Conservation (phyloP, 148 eudicot genomes). For the Rhododendron kiyosumense region DNA sequence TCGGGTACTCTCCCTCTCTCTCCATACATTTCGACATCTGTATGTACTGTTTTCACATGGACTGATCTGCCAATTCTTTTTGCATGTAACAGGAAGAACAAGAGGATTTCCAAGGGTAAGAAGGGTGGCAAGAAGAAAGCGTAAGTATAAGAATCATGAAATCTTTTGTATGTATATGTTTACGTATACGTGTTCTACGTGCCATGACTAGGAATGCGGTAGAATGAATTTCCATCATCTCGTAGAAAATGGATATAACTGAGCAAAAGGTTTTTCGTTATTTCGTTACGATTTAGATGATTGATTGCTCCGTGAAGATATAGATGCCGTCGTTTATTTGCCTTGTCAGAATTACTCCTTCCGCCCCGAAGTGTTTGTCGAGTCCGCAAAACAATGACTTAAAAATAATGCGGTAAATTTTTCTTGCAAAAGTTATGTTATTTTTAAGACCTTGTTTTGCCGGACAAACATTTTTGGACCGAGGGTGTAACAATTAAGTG, state of each 20-base stretch:
- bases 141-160: constrained; percentile 22
- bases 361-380: too few relatives aligned
- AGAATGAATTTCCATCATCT: neutral
- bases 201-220: neutral
- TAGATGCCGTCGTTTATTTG: neutral
- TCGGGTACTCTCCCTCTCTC: constrained; percentile 23
- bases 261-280: neutral
- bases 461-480: too few relatives aligned
- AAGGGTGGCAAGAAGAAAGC: constrained; percentile 38
- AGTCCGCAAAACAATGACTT: too few relatives aligned
- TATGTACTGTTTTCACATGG: neutral
- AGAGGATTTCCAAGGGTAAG: constrained; percentile 34
- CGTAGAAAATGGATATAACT: neutral
- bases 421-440: too few relatives aligned
- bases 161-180: neutral
- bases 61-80: neutral
- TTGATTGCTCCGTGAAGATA: neutral
- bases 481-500: too few relatives aligned
- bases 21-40: neutral
- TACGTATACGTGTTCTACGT: neutral
- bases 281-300: neutral
- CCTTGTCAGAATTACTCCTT: neutral
- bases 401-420: too few relatives aligned
- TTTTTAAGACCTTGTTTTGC: too few relatives aligned
- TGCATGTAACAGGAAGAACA: constrained; percentile 39